A percentile compares a stretch with the other conserved stretches of the same genome.
Evolutionary conservation across 2,329 filamentous ascomycete genomes (phyloP).

Genomic region (Ascochyta rabiei): DNA sequence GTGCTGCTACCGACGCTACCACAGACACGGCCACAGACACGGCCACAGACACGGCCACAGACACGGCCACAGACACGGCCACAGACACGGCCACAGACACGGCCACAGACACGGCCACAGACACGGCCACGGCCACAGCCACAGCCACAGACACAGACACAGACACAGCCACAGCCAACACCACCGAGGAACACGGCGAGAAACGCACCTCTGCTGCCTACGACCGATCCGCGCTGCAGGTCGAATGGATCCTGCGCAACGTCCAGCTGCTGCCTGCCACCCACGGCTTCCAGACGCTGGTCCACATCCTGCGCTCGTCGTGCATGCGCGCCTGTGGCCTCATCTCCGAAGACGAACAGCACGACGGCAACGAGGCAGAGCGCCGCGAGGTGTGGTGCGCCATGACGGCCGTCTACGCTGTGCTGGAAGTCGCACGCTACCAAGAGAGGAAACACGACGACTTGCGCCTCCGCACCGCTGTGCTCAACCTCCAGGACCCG

Average conservation of each 20-base stretch:
- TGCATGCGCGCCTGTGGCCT: slow-evolving; percentile 41
- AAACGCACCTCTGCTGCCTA: slow-evolving; percentile 24
- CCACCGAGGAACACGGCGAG: slow-evolving; percentile 21
- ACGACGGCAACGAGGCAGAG: slow-evolving; percentile 47
- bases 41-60: too few relatives aligned
- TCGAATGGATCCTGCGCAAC: slow-evolving; percentile 54
- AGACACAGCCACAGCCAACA: not conserved
- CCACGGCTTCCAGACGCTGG: slow-evolving; percentile 50
- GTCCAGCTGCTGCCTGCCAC: slow-evolving; percentile 50
- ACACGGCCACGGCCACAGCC: too few relatives aligned
- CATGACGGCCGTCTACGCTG: slow-evolving; percentile 56
- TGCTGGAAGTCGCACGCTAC: slow-evolving; percentile 53
- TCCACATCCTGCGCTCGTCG: slow-evolving; percentile 46
- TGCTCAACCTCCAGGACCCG: slow-evolving; percentile 55
- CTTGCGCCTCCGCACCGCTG: slow-evolving; percentile 55
- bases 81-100: too few relatives aligned
- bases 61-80: too few relatives aligned
- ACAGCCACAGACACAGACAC: too few relatives aligned
- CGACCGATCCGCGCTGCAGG: slow-evolving; percentile 48
- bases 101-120: too few relatives aligned
- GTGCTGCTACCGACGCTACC: too few relatives aligned
- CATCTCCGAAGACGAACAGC: slow-evolving; percentile 31
- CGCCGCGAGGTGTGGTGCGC: slow-evolving; percentile 56
- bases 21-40: too few relatives aligned
- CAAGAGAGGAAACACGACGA: slow-evolving; percentile 51